Evolutionary conservation across 129 eudicot species (phyloP), one percentile per base, ranked within the genome.

Genomic region (Centella asiatica): DNA sequence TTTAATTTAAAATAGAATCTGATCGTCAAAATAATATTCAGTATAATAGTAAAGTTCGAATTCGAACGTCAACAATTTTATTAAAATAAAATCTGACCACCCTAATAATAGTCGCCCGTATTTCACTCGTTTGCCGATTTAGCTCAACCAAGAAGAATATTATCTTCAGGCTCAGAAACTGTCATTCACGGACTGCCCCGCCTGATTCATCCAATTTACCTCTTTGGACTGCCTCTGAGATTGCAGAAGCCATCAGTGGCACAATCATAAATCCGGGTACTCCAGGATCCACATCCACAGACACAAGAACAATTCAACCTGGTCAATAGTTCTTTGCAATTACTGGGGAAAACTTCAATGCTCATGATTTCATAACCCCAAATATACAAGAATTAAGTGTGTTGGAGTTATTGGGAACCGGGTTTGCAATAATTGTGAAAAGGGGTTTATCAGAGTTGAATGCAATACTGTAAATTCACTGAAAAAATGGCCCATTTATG

Each of bases 381-480:
- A 10, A 62, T 20, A 23, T 62, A 18, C n/a, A 42, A 42, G 19
- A 50, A 11, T 44, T 36, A 26, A 55, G 55, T 44, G 54, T 11
- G 13, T 62, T 27, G 68, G 68, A 62, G 68, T 45, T 20, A 62
- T 62, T 28, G 36, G 54, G 6, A 62, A 62, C 40, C 55, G 39
- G 36, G 68, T 62, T 24, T 62, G 54, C 39, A 19, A 44, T n/a
- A 19, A 45, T 27, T 62, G 68, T 55, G 39, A 62, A 27, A 62
- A 33, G 36, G 68, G 68, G 4, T 62, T 62, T 45, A 10, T 62
- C 10, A 50, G 17, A 45, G 37, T 45, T 15, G 68, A 44, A 12
- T 37, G 68, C 4, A 28, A 26, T 29, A 45, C 56, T 2, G 15
- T 45, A 29, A 62, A 15, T 42, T 25, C 40, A 9, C 17, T 62